Base-by-base conservation (phyloP, 2,329 filamentous ascomycete species). In the Sclerotinia sclerotiorum region DNA sequence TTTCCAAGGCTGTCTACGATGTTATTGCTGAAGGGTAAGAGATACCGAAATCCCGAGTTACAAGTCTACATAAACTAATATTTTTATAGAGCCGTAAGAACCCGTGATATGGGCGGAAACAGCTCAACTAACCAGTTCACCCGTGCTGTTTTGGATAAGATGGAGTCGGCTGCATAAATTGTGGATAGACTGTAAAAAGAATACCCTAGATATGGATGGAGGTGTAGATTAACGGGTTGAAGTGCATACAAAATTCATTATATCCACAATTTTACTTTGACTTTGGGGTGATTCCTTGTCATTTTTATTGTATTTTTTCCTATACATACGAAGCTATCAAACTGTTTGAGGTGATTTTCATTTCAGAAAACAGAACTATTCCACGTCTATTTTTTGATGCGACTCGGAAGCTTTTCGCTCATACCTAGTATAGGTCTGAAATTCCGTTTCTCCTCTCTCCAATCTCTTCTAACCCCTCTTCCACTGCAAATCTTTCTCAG, bases 51-150 rank as follows among this genome's bases (percentile, higher is more conserved):
- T 42, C 10, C 51, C 56, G 62, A 46, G 21, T 27, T 21, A 32
- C 27, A n/a, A 15, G 7, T 42, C 24, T 48, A 27, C n/a, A 57
- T 3, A 17, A 49, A 65, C 77, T 82, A 78, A 82, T 73, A 61
- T 8, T 27, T 29, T 21, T 68, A 62, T 75, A 95, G 93, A 80
- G 90, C 93, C 83, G 85, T 88, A 78, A 90, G 94, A 80, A 99
- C 95, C 73, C 90, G 91, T 77, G 95, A 99, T 79, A 97, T 99
- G 95, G 94, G 94, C 79, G 95, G 95, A 80, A 84, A 89, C 74
- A 88, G 88, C 78, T 93, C 91, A 76, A 99, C 94, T 72, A 89
- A 97, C 82, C 89, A 98, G 81, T 99, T 98, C 84, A 98, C 95
- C 77, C 87, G 90, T 77, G 94, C 95, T 76, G 91, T 99, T 78